phyloP scores from a whole-genome alignment of 2,329 filamentous ascomycete species.

The Beauveria australis region DNA sequence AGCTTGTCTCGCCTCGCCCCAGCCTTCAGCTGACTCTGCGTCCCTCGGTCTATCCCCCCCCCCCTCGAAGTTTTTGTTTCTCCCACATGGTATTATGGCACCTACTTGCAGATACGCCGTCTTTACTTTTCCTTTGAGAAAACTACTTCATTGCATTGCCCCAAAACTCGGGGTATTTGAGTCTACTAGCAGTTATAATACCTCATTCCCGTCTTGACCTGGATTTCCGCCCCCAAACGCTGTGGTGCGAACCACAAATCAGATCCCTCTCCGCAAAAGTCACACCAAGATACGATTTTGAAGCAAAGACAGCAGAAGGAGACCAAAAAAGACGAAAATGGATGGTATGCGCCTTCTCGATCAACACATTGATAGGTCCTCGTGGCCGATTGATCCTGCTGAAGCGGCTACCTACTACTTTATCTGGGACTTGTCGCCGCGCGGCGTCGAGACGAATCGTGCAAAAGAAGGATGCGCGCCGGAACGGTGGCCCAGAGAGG shows the following conservation, averaged over 20 bases:
- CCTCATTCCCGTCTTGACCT: no score
- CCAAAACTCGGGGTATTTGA: no score
- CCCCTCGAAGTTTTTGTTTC: not conserved
- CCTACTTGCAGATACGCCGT: no score
- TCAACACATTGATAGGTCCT: conserved; percentile 4
- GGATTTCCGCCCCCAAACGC: not conserved
- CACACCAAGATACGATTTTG: no score
- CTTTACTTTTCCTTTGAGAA: no score
- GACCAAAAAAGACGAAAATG: not conserved
- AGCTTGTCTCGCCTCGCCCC: conserved; percentile 8
- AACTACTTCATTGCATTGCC: no score
- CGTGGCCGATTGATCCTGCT: not conserved
- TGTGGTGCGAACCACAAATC: no score
- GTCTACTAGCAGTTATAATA: no score
- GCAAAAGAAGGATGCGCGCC: not conserved
- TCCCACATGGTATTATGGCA: not conserved
- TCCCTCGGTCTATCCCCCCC: not conserved
- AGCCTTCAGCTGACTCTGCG: conserved; percentile 3
- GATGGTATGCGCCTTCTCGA: conserved; percentile 4
- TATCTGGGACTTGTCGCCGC: not conserved
- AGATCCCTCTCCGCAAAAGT: no score
- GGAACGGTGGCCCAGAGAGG: not conserved
- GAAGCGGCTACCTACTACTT: conserved; percentile 3
- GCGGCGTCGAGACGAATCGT: not conserved
- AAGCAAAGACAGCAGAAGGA: no score